phyloP scores from a whole-genome alignment of 176 grass and related monocot genomes.

The Secale cereale region DNA sequence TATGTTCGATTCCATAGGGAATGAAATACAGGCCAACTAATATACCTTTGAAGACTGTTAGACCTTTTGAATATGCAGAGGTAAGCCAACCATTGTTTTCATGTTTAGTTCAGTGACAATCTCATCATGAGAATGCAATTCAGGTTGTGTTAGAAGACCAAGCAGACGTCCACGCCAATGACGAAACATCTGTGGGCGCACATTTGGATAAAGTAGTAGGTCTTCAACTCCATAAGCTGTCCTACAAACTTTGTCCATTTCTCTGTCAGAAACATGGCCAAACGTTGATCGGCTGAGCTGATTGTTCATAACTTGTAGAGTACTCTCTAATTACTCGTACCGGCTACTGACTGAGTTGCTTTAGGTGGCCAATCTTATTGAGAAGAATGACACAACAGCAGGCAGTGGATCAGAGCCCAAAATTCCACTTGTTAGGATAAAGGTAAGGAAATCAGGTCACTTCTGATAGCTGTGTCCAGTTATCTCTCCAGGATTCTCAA shows the following conservation, averaged over 20 bases:
- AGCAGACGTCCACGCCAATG: conserved; percentile 49
- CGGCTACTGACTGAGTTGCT: not conserved
- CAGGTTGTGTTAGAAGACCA: conserved; percentile 78
- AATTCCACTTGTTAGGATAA: conserved; percentile 78
- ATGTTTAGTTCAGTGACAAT: not conserved
- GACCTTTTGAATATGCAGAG: conserved; percentile 75
- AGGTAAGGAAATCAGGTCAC: conserved; percentile 45
- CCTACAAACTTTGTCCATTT: not conserved
- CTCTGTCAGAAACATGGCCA: not conserved
- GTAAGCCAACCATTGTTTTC: conserved; percentile 29
- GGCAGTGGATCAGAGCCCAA: conserved; percentile 37
- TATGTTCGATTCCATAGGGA: conserved; percentile 44
- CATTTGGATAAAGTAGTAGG: conserved; percentile 84
- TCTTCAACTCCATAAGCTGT: not conserved
- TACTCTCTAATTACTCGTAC: not conserved
- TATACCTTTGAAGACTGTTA: conserved; percentile 77
- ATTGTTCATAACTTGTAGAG: not conserved
- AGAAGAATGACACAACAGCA: conserved; percentile 42
- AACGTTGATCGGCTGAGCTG: not conserved
- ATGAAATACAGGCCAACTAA: conserved; percentile 73
- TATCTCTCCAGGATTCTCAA: not conserved
- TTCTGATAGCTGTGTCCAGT: not conserved
- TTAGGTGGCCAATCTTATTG: conserved; percentile 74
- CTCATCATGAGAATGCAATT: conserved; percentile 15
- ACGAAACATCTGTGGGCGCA: conserved; percentile 42